Base-by-base conservation (phyloP, 495 filamentous ascomycete genomes). In the Aspergillus leporis region DNA sequence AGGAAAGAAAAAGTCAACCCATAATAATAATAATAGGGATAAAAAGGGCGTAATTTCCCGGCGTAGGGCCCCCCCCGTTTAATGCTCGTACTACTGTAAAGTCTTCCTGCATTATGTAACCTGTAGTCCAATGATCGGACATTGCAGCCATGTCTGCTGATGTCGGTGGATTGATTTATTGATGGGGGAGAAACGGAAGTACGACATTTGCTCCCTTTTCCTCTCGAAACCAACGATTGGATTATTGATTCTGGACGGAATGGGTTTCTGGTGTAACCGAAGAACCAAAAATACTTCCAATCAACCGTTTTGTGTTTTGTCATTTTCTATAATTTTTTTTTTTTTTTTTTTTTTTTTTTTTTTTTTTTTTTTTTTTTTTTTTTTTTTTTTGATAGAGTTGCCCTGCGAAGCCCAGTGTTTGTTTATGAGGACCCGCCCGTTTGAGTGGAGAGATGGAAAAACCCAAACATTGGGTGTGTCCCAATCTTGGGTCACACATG, bases 401-500 rank as follows among this genome's bases (percentile, higher is more conserved):
- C 10, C 38, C 38, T 41, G 16, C 4, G 38, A 36, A 36, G 32
- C 32, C 2, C 14, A 18, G 40, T 47, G 43, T 47, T 47, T 47
- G 43, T 47, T 3, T 47, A 47, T 47, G 43, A 6, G 6, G 43
- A 47, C 43, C 43, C 43, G 43, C 43, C 19, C n/a, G n/a, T 4
- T 45, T 19, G n/a, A 47, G 43, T 47, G 43, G 43, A n/a, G 43
- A n/a, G 43, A 47, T 47, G 43, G n/a, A n/a, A n/a, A n/a, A 47
- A 47, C 23, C 43, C 19, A 47, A 47, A 47, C 18, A 21, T 23
- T 47, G 18, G 18, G 25, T 28, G 25, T 7, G 41, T 47, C 43
- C 43, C 43, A 47, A 47, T 47, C 43, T 47, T 47, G 51, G 55
- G 62, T 61, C 32, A 55, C 63, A 65, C 63, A 65, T 56, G 56